Percentiles rank a stretch among this genome's conserved stretches.
These are phyloP conservation scores for Trypanosomatidae sp. DNA, from an alignment of 208 protist genomes.

Conservation along the genomic window DNA sequence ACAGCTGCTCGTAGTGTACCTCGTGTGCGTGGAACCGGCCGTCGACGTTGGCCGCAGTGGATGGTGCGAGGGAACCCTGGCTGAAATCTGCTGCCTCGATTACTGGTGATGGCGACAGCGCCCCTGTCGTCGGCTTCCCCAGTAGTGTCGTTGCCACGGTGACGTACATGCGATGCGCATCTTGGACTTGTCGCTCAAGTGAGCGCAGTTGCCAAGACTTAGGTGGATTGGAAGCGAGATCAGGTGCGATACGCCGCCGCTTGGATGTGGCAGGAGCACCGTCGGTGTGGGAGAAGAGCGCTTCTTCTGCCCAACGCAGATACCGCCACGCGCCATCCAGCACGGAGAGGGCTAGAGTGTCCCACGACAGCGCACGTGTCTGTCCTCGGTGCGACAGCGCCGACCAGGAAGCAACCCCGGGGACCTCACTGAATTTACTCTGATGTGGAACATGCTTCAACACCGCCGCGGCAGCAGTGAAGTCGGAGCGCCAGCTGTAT, in stretches of 20 bases:
- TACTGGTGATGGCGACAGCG: neutral
- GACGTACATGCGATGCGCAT: constrained; percentile 18
- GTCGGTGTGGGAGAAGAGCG: constrained; percentile 8
- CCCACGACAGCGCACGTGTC: constrained; percentile 22
- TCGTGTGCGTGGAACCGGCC: constrained; percentile 14
- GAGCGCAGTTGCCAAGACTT: constrained; percentile 11
- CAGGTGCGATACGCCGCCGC: neutral
- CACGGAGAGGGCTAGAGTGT: constrained; percentile 20
- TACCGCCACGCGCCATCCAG: constrained; percentile 23
- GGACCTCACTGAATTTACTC: constrained; percentile 1
- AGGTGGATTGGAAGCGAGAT: neutral
- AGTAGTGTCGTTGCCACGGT: constrained; percentile 8
- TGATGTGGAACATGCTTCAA: constrained; percentile 11
- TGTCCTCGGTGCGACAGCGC: neutral
- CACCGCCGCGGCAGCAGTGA: constrained; percentile 8
- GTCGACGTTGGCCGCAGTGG: neutral
- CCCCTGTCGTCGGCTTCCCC: neutral
- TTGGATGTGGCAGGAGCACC: neutral
- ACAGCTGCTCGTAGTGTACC: constrained; percentile 18
- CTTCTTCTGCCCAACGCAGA: constrained; percentile 15
- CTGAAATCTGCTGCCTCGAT: neutral
- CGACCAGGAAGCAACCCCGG: constrained; percentile 2
- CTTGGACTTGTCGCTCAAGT: constrained; percentile 11
- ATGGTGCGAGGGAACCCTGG: neutral
- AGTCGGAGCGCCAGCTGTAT: constrained; percentile 20